These are phyloP conservation scores for Irpex rosettiformis DNA, from an alignment of 1,284 basidiomycete species.

Conservation along the genomic window DNA sequence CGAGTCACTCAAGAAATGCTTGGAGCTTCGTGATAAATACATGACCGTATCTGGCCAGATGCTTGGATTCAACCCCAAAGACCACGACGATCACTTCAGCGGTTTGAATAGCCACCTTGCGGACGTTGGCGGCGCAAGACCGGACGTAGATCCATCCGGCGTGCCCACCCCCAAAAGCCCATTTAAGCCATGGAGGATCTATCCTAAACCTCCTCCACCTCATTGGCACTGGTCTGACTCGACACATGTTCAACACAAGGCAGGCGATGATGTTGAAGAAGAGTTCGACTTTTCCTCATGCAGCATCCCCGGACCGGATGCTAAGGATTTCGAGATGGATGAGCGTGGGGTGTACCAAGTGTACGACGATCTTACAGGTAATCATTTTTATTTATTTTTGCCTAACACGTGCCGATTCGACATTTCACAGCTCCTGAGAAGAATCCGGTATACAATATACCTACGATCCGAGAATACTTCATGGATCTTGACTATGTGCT, in stretches of 20 bases:
- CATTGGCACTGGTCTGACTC: constrained; percentile 85
- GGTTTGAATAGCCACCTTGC: constrained; percentile 56
- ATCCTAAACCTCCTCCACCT: constrained; percentile 87
- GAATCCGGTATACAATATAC: constrained; percentile 75
- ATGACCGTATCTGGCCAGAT: constrained; percentile 81
- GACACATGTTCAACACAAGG: constrained; percentile 41
- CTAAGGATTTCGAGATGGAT: constrained; percentile 72
- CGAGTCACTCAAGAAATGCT: constrained; percentile 70
- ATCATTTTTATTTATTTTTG: background rate
- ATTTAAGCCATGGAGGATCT: constrained; percentile 76
- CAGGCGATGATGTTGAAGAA: constrained; percentile 36
- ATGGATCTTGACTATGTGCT: constrained; percentile 92
- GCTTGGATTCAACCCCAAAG: constrained; percentile 87
- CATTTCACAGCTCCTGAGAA: constrained; percentile 29
- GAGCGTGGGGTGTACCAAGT: constrained; percentile 87
- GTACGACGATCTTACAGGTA: constrained; percentile 48
- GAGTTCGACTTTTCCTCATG: constrained; percentile 70
- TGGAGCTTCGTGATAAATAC: constrained; percentile 91
- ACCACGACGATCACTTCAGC: constrained; percentile 77
- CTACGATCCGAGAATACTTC: constrained; percentile 92
- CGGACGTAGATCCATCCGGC: constrained; percentile 44
- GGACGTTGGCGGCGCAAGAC: constrained; percentile 65
- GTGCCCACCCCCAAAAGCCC: constrained; percentile 26
- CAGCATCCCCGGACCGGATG: constrained; percentile 55
- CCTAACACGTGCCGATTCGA: background rate